Conservation (phyloP, 805 yeast species). For the Metschnikowia peoriensis region DNA sequence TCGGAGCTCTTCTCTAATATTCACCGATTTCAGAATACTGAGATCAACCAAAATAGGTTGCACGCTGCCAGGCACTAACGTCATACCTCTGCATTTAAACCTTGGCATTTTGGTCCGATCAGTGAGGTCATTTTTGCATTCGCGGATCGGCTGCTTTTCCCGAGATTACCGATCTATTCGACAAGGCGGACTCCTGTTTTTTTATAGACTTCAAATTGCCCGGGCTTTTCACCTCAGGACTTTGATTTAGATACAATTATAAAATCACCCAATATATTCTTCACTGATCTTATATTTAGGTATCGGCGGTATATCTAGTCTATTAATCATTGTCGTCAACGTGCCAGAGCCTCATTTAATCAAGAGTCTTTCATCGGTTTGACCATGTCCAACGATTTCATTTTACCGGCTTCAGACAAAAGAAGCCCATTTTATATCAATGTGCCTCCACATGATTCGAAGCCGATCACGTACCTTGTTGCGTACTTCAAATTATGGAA, state of each 20-base stretch:
- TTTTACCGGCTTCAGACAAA: conserved; percentile 34
- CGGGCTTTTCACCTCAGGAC: too few species aligned
- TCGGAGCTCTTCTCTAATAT: too few species aligned
- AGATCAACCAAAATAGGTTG: not conserved
- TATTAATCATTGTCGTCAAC: not conserved
- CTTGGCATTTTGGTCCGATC: not conserved
- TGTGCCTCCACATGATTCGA: conserved; percentile 37
- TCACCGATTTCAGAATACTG: too few species aligned
- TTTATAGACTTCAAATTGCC: too few species aligned
- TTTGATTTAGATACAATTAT: too few species aligned
- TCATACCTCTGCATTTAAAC: not conserved
- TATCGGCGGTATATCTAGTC: not conserved
- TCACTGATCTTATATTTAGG: too few species aligned
- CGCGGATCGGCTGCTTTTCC: conserved; percentile 1
- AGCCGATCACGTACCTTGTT: conserved; percentile 39
- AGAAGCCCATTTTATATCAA: conserved; percentile 39
- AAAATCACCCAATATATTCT: too few species aligned
- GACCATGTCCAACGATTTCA: conserved; percentile 8
- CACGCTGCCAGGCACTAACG: not conserved
- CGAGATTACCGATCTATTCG: not conserved
- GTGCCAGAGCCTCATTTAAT: not conserved
- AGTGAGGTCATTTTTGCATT: not conserved
- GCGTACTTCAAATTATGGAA: conserved; percentile 42
- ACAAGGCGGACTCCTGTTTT: not conserved
- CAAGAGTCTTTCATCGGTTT: not conserved